A percentile compares a stretch with the other conserved stretches of the same genome.
These are phyloP conservation scores for Eucalyptus sp. DNA, from an alignment of 345 rosid genomes.

Conservation along the genomic window DNA sequence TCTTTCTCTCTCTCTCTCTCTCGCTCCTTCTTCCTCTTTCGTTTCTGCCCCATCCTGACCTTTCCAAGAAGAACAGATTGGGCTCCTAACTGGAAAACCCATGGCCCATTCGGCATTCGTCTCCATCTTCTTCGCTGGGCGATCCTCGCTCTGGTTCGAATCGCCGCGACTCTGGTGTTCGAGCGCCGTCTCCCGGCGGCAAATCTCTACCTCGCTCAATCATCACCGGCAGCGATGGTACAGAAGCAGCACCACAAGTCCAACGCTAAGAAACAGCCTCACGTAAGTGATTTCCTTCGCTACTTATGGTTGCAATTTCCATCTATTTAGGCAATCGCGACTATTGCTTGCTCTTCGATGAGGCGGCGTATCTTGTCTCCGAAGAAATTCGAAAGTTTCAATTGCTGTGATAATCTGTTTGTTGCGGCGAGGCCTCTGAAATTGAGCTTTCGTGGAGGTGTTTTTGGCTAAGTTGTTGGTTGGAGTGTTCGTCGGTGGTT, in stretches of 20 bases:
- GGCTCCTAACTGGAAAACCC: background rate
- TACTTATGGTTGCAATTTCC: too few relatives aligned
- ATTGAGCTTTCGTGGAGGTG: background rate
- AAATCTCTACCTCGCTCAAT: background rate
- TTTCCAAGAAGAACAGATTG: background rate
- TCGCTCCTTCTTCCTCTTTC: too few relatives aligned
- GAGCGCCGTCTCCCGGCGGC: background rate
- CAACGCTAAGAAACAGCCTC: too few relatives aligned
- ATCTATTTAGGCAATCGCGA: background rate
- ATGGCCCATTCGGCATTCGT: background rate
- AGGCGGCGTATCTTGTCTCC: background rate
- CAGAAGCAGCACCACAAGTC: slow-evolving; percentile 62
- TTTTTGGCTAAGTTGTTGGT: background rate
- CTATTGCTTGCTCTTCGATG: background rate
- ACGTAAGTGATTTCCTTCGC: too few relatives aligned
- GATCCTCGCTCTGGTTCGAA: background rate
- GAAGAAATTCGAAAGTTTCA: background rate
- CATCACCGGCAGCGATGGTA: slow-evolving; percentile 24
- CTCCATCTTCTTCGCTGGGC: background rate
- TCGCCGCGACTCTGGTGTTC: background rate
- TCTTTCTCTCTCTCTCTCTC: too few relatives aligned
- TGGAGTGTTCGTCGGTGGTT: background rate
- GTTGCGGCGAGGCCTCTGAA: background rate
- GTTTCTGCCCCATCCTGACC: background rate
- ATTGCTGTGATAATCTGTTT: background rate